A percentile compares a stretch with the other conserved stretches of the same genome.
Evolutionary conservation across 164 flowering plant species (phyloP).

Genomic region (Pachysandra terminalis): DNA sequence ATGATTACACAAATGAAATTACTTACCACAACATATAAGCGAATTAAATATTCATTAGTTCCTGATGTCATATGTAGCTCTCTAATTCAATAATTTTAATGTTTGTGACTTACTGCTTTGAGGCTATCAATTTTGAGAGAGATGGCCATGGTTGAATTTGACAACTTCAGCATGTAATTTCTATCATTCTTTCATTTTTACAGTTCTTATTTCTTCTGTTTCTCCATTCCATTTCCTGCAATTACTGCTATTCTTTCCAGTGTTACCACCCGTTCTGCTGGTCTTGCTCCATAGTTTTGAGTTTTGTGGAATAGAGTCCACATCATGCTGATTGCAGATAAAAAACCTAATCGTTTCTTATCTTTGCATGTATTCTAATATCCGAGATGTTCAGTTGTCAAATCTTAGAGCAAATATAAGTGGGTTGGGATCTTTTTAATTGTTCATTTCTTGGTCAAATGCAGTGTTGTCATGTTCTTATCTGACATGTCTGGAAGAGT

Average conservation of each 20-base stretch:
- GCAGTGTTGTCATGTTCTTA: constrained; percentile 86
- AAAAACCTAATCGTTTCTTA: neutral
- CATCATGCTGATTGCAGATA: neutral
- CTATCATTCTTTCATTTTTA: neutral
- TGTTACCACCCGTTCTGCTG: neutral
- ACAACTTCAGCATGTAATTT: neutral
- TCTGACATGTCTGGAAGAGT: constrained; percentile 96
- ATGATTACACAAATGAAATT: too few relatives aligned
- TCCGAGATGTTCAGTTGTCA: neutral
- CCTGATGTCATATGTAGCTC: neutral
- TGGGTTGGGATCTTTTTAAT: neutral
- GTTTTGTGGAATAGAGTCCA: neutral
- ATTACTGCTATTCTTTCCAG: too few relatives aligned
- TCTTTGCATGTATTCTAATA: too few relatives aligned
- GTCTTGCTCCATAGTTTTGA: neutral
- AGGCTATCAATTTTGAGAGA: too few relatives aligned
- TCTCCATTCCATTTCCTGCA: too few relatives aligned
- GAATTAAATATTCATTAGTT: neutral
- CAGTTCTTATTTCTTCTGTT: neutral
- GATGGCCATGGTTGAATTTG: neutral
- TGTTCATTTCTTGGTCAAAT: constrained; percentile 22
- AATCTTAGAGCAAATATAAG: neutral
- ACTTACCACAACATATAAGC: neutral
- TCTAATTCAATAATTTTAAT: too few relatives aligned
- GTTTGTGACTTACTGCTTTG: too few relatives aligned